These are phyloP conservation scores for Trichoderma sp. DNA, from an alignment of 2,329 filamentous ascomycete genomes.

Conservation along the genomic window DNA sequence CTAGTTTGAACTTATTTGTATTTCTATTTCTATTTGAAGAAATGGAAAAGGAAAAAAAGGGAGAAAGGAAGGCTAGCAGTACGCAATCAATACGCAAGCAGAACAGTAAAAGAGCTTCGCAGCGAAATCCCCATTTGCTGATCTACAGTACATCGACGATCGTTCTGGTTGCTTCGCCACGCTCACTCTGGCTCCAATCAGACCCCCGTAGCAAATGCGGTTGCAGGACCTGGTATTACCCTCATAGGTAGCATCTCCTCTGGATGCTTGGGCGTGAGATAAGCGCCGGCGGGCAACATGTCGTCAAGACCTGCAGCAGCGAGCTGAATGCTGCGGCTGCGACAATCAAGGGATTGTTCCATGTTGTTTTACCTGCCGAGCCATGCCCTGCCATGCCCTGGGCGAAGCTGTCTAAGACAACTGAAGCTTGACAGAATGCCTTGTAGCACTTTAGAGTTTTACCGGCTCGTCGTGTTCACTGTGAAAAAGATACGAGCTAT, in stretches of 20 bases:
- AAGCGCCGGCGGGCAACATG: constrained; percentile 16
- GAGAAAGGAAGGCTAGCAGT: background rate
- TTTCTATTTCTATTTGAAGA: background rate
- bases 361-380: background rate
- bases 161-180: constrained; percentile 6
- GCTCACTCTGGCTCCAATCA: background rate
- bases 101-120: background rate
- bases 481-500: background rate
- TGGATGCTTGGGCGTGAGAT: constrained; percentile 7
- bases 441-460: background rate
- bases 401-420: constrained; percentile 3
- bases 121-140: background rate
- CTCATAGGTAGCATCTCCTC: background rate
- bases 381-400: background rate
- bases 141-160: background rate
- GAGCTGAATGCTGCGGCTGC: background rate
- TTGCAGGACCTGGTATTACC: background rate
- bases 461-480: background rate
- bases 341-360: background rate
- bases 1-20: background rate
- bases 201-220: background rate
- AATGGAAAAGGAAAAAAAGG: background rate
- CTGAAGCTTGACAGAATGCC: background rate
- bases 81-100: background rate
- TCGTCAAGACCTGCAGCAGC: constrained; percentile 7